Evolutionary conservation across 441 rosid species (phyloP).

Genomic region (Jatropha multifida): DNA sequence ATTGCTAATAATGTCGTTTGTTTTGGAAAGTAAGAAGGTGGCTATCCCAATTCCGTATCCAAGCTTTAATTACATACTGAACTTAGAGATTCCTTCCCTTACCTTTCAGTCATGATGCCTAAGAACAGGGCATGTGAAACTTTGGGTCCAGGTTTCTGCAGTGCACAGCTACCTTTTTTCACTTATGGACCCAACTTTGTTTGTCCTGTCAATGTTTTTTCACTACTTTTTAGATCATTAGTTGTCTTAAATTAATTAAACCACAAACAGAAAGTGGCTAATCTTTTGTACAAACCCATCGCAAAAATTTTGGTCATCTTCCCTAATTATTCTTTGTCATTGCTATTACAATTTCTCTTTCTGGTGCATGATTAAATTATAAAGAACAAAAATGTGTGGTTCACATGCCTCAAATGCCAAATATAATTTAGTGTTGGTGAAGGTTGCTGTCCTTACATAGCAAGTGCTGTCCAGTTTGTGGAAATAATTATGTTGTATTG

Average conservation of each 20-base stretch:
- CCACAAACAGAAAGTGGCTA: neutral
- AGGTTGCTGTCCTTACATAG: no score
- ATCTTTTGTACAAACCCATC: neutral
- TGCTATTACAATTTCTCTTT: no score
- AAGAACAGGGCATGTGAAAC: conserved; percentile 24
- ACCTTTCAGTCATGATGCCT: neutral
- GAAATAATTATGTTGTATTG: no score
- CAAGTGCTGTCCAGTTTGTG: neutral
- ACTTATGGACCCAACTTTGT: conserved; percentile 19
- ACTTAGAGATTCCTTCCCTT: conserved; percentile 22
- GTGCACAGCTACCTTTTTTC: neutral
- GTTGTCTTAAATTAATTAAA: neutral
- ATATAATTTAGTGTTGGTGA: neutral
- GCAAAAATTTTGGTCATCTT: neutral
- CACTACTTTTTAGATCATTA: neutral
- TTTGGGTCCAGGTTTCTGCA: conserved; percentile 12
- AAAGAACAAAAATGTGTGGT: neutral
- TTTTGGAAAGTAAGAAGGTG: no score
- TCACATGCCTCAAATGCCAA: neutral
- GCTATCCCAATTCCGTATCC: no score
- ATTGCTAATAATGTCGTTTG: no score
- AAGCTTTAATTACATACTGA: neutral
- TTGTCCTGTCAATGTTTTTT: neutral
- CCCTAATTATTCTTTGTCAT: neutral
- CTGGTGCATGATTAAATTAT: neutral